phyloP scores from a whole-genome alignment of 148 eudicot genomes.

The Hydrangea macrophylla region DNA sequence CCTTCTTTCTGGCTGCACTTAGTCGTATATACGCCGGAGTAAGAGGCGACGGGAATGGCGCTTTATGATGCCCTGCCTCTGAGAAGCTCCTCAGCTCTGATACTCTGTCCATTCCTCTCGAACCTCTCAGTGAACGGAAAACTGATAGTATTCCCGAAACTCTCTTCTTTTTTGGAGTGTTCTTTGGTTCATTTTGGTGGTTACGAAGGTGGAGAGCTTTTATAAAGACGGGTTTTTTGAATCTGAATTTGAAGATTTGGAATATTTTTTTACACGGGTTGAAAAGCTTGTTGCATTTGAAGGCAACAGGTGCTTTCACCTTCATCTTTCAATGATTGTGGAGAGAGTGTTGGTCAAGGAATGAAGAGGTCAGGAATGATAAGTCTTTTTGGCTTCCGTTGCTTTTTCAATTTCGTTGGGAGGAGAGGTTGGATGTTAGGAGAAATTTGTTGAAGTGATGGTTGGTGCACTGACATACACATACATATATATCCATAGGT shows the following conservation, averaged over 20 bases:
- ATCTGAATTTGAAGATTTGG: conserved; percentile 33
- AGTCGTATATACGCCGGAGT: conserved; percentile 48
- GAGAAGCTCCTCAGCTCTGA: conserved; percentile 43
- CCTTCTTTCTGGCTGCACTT: conserved; percentile 24
- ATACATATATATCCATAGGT: no score
- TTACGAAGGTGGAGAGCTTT: conserved; percentile 19
- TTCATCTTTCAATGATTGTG: conserved; percentile 18
- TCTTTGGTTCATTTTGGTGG: conserved; percentile 10
- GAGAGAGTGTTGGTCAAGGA: conserved; percentile 22
- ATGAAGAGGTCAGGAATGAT: conserved; percentile 11
- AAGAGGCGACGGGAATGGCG: conserved; percentile 56
- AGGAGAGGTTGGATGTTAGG: not conserved
- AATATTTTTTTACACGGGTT: conserved; percentile 53
- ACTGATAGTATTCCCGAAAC: conserved; percentile 38
- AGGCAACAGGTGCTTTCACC: conserved; percentile 36
- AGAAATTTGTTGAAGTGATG: conserved; percentile 11
- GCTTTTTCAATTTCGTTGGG: conserved; percentile 9
- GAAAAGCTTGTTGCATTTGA: conserved; percentile 57
- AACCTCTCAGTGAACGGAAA: conserved; percentile 31
- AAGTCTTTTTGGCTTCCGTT: not conserved
- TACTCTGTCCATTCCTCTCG: conserved; percentile 51
- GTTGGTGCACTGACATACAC: no score
- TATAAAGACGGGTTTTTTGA: conserved; percentile 33
- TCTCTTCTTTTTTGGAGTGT: conserved; percentile 23
- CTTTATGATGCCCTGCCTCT: conserved; percentile 37